These are phyloP conservation scores for Cladophialophora yegresii DNA, from an alignment of 2,329 filamentous ascomycete species.

Conservation along the genomic window DNA sequence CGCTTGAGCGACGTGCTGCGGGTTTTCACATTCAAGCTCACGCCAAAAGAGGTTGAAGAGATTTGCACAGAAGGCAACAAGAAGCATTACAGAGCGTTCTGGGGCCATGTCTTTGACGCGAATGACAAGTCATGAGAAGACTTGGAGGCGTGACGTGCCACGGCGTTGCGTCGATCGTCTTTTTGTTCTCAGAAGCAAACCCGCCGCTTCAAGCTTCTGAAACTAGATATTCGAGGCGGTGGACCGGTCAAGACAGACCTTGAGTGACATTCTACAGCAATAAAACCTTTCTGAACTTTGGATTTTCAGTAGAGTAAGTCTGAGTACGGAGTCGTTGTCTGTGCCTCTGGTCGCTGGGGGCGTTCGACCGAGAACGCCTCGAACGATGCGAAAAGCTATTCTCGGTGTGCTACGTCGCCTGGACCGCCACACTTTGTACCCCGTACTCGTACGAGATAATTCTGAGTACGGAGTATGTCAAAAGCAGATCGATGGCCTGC, in stretches of 20 bases:
- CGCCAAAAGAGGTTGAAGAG: slow-evolving; percentile 58
- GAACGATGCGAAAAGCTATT: not conserved
- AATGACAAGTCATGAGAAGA: slow-evolving; percentile 43
- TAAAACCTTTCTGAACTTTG: not conserved
- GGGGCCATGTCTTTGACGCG: slow-evolving; percentile 51
- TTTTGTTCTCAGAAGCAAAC: not conserved
- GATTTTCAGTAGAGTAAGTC: not conserved
- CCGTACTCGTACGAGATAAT: not conserved
- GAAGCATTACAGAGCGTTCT: slow-evolving; percentile 57
- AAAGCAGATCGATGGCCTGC: not conserved
- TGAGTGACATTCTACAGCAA: not conserved
- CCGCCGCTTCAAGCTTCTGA: not conserved
- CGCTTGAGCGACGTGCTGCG: slow-evolving; percentile 60
- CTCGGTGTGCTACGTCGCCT: not conserved
- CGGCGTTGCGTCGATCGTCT: not conserved
- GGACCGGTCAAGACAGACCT: not conserved
- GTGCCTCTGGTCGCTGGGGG: not conserved
- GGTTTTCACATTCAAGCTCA: slow-evolving; percentile 59
- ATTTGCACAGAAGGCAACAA: slow-evolving; percentile 51
- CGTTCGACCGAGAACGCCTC: not conserved
- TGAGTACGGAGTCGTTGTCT: not conserved
- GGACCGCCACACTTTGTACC: not conserved
- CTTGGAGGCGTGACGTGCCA: not conserved
- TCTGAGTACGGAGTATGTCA: not conserved
- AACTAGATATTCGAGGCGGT: not conserved